Percentiles rank a stretch among this genome's conserved stretches.
phyloP scores from a whole-genome alignment of 345 rosid species.

The Populus ilicifolia region DNA sequence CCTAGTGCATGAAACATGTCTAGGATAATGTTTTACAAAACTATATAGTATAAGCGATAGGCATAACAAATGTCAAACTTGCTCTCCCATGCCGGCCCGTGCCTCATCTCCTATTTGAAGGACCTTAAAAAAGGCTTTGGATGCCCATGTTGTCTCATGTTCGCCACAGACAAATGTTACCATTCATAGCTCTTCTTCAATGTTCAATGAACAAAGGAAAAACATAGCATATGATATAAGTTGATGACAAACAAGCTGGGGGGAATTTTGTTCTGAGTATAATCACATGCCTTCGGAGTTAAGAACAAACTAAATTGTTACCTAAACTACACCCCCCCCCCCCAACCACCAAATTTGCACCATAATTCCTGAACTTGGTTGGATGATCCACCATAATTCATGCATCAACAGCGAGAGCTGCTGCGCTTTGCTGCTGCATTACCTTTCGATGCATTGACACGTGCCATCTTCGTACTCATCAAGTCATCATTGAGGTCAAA shows the following conservation, averaged over 20 bases:
- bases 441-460: slow-evolving; percentile 34
- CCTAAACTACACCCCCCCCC: neutral
- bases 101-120: neutral
- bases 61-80: neutral
- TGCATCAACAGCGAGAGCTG: slow-evolving; percentile 28
- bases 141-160: neutral
- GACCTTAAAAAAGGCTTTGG: neutral
- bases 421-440: slow-evolving; percentile 38
- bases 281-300: neutral
- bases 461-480: slow-evolving; percentile 41
- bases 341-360: neutral
- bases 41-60: neutral
- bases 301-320: neutral
- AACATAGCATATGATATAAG: too few relatives aligned
- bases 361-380: neutral
- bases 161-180: neutral
- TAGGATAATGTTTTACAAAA: too few relatives aligned
- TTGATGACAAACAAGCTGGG: too few relatives aligned
- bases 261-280: neutral
- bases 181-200: too few relatives aligned
- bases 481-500: slow-evolving; percentile 26
- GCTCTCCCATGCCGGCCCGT: neutral
- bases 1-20: too few relatives aligned
- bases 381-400: slow-evolving; percentile 2
- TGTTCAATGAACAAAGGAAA: too few relatives aligned